Base-by-base conservation (phyloP, 225 moss, liverwort and hornwort genomes). In the Pseudoscleropodium purum region DNA sequence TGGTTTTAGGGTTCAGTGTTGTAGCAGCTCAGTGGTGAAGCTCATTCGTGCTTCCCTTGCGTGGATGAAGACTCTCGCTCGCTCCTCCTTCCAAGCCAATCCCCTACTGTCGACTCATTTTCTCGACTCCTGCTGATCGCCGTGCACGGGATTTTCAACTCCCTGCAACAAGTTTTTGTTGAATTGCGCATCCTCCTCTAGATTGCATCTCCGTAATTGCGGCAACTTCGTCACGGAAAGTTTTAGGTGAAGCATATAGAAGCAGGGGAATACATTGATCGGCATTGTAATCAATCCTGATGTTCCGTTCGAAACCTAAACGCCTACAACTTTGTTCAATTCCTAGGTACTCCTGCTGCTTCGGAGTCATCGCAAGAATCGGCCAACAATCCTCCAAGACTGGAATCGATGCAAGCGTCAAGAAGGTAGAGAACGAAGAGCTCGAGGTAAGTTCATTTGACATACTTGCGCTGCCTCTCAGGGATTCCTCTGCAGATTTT, bases 21-120 rank as follows among this genome's bases (percentile, higher is more conserved):
- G 52, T 45, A 37, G 19, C 37, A 79, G 86, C 75, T 60, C 78
- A 37, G 83, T 81, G 51, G 84, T 41, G 87, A 92, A 89, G 47
- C 92, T 91, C 89, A 82, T 91, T 89, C 76, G 76, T 65, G 86
- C 91, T 57, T 88, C 84, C 20, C 20, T 8, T 57, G 60, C 89
- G 92, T 13, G 31, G 60, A 63, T 47, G 63, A 45, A 10, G n/a
- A 59, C 29, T 27, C n/a, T 57, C 39, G n/a, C 79, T 18, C 74
- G 30, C 11, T 47, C 41, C 41, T 39, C 29, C 41, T 29, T 65
- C 54, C 64, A 33, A 81, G 52, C 69, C n/a, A 5, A 29, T 56
- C 20, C 30, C 56, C 54, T 19, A 39, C 17, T 54, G 6, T 72
- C 65, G 14, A 49, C 31, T 56, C 56, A 19, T 15, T 64, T 15